phyloP scores from a whole-genome alignment of 2,329 filamentous ascomycete genomes.

The Neocucurbitaria cava region DNA sequence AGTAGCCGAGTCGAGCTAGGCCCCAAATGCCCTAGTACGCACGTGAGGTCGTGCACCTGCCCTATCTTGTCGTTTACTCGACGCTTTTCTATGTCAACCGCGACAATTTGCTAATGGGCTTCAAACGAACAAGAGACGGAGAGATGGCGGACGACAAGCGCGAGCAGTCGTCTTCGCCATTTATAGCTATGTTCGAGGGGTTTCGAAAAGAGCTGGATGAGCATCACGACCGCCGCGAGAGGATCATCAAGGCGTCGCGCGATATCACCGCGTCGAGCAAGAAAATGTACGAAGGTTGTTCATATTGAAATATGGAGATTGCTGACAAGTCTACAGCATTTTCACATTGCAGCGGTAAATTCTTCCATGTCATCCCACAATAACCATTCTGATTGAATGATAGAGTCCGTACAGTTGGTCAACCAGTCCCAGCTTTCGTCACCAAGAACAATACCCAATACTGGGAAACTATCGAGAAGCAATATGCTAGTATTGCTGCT shows the following conservation, averaged over 20 bases:
- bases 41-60: slow-evolving; percentile 31
- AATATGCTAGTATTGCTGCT: slow-evolving; percentile 70
- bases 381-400: slow-evolving; percentile 8
- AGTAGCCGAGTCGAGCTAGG: slow-evolving; percentile 27
- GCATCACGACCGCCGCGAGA: slow-evolving; percentile 91
- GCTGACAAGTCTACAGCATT: slow-evolving; percentile 62
- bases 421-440: slow-evolving; percentile 71
- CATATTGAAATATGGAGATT: background rate
- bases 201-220: slow-evolving; percentile 91
- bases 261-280: slow-evolving; percentile 95
- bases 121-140: slow-evolving; percentile 47
- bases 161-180: slow-evolving; percentile 50
- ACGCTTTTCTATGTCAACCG: slow-evolving; percentile 18
- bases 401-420: slow-evolving; percentile 68
- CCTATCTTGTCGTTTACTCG: slow-evolving; percentile 29
- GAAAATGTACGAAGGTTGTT: slow-evolving; percentile 75
- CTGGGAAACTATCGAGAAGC: slow-evolving; percentile 72
- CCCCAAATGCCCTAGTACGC: slow-evolving; percentile 21
- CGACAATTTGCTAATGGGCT: slow-evolving; percentile 21
- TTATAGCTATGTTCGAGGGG: slow-evolving; percentile 76
- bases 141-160: slow-evolving; percentile 43
- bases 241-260: slow-evolving; percentile 86
- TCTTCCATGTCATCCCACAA: background rate
- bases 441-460: slow-evolving; percentile 73
- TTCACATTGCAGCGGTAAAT: slow-evolving; percentile 79